These are phyloP conservation scores for Ballota nigra DNA, from an alignment of 257 asterid species.

Conservation along the genomic window DNA sequence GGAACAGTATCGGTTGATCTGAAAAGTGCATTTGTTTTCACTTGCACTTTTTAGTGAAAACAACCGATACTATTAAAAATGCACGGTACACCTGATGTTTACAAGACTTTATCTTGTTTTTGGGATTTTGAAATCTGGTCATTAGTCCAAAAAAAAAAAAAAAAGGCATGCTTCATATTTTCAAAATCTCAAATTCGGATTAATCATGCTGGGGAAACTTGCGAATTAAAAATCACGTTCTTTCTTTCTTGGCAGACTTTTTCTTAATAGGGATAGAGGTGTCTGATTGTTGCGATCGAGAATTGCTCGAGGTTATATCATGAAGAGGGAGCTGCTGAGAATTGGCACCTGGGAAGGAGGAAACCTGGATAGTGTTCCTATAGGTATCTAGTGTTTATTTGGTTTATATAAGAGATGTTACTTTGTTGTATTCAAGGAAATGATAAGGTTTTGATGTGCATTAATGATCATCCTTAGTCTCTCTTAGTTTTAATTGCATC, in stretches of 20 bases:
- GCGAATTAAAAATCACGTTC: not conserved
- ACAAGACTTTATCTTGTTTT: not conserved
- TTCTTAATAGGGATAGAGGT: not conserved
- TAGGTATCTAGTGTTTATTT: slow-evolving; percentile 17
- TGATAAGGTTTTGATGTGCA: not conserved
- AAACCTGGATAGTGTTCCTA: slow-evolving; percentile 22
- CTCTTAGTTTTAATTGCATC: not conserved
- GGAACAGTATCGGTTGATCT: too few species aligned
- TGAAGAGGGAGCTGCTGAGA: slow-evolving; percentile 15
- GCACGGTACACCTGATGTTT: too few species aligned
- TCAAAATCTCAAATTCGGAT: not conserved
- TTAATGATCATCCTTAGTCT: not conserved
- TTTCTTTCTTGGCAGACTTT: slow-evolving; percentile 2
- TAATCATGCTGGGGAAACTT: not conserved
- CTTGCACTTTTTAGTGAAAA: too few species aligned
- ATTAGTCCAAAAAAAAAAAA: not conserved
- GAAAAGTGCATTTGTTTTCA: too few species aligned
- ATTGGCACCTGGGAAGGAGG: slow-evolving; percentile 32
- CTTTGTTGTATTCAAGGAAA: slow-evolving; percentile 20
- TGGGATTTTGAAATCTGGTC: not conserved
- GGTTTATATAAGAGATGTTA: slow-evolving; percentile 6
- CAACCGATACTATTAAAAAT: too few species aligned
- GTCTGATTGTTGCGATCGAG: not conserved
- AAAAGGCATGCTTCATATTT: not conserved
- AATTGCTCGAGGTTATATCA: not conserved